Base-by-base conservation (phyloP, 208 protist species). In the Trypanosomatidae sp. region DNA sequence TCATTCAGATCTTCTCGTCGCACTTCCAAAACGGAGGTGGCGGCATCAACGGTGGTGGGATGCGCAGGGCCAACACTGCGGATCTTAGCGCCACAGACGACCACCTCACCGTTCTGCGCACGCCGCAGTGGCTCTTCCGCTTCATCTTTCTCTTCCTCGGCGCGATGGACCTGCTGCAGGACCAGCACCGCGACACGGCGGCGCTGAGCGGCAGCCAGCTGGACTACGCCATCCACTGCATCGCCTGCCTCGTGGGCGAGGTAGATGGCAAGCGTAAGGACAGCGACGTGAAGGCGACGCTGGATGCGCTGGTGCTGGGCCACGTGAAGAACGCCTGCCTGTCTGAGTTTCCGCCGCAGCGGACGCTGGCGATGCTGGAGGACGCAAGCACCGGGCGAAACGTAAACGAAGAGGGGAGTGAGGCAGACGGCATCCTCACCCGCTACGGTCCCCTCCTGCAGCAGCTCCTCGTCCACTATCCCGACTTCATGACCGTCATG, bases 311-410 rank as follows among this genome's bases (percentile, higher is more conserved):
- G 41, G 66, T 74, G 33, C 74, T 79, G 28, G 50, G 69, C 0
- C 68, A 79, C 49, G 46, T 79, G 46, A 73, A 74, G 62, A 74
- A 69, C 50, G 49, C 68, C 50, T 79, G 74, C 62, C 52, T 74
- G 3, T 66, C 62, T 7, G 30, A 49, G 17, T 79, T 79, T 28
- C 74, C 74, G 15, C 68, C 74, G 15, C 43, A 41, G 41, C 46
- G 59, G 46, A 74, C 59, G 36, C 30, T 74, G 50, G 59, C 13
- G 13, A n/a, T 74, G 1, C 17, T 44, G 10, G 1, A 64, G 2
- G 12, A 13, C 13, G 10, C 22, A 13, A n/a, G 53, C 39, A 13
- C 12, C 9, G 62, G n/a, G 28, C 22, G 10, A 44, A 10, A 28
- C 44, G 44, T 19, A 1, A 19, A 5, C 12, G 25, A 2, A 8